phyloP scores from a whole-genome alignment of 2,329 filamentous ascomycete genomes.

The Chaetothyriales sp. region DNA sequence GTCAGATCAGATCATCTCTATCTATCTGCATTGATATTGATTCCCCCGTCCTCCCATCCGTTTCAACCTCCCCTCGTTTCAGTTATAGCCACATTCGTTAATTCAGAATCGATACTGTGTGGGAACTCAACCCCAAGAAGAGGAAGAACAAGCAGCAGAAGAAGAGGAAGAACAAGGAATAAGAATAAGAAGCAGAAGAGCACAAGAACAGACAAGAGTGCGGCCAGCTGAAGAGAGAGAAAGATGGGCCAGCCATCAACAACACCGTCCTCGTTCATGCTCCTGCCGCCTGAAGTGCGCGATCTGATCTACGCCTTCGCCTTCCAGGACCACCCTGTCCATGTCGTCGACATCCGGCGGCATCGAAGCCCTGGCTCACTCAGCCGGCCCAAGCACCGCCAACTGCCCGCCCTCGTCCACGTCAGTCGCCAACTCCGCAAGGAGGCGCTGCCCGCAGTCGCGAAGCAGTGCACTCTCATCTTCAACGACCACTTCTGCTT shows the following conservation, averaged over 20 bases:
- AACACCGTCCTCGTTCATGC: neutral
- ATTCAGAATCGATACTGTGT: neutral
- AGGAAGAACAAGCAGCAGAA: no score
- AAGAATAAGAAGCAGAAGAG: no score
- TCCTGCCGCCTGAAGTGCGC: neutral
- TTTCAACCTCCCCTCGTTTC: neutral
- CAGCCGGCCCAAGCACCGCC: neutral
- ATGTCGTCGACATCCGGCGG: neutral
- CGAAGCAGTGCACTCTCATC: neutral
- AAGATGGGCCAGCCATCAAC: neutral
- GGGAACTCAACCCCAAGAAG: no score
- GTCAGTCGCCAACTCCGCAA: neutral
- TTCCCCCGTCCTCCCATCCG: no score
- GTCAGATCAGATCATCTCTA: no score
- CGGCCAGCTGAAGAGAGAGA: neutral
- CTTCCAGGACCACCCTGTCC: neutral
- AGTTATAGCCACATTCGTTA: neutral
- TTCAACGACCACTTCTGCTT: constrained; percentile 1
- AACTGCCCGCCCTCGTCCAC: neutral
- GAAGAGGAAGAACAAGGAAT: neutral
- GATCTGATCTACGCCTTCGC: neutral
- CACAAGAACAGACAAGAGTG: neutral
- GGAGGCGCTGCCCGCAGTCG: neutral
- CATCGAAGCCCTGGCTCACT: neutral
- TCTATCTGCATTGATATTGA: neutral